These are phyloP conservation scores for Camellia sinensis DNA, from an alignment of 148 eudicot genomes.

Conservation along the genomic window DNA sequence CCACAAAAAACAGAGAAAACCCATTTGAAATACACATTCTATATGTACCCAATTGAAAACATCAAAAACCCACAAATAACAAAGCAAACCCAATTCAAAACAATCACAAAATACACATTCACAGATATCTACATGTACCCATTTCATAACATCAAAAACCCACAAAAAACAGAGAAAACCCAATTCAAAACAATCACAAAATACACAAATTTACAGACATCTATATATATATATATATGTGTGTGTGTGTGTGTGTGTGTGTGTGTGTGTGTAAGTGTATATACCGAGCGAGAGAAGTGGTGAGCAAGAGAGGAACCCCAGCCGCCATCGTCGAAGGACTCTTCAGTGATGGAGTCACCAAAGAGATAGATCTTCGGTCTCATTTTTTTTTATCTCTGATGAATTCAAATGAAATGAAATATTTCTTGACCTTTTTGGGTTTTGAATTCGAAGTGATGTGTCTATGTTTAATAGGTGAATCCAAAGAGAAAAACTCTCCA, in stretches of 20 bases:
- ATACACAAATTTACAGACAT: neutral
- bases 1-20: too few species aligned
- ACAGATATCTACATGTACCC: neutral
- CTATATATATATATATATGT: neutral
- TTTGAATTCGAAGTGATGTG: neutral
- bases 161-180: neutral
- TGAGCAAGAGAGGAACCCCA: conserved; percentile 84
- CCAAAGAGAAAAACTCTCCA: too few species aligned
- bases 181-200: neutral
- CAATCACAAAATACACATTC: neutral
- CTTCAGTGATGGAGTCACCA: conserved; percentile 92
- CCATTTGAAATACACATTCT: too few species aligned
- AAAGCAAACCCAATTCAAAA: neutral
- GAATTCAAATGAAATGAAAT: neutral
- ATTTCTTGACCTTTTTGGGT: neutral
- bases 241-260: neutral
- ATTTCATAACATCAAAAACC: neutral
- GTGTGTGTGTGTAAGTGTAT: neutral
- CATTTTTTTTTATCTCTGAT: conserved; percentile 29
- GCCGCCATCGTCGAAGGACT: conserved; percentile 61
- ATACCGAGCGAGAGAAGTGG: conserved; percentile 77
- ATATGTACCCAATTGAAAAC: too few species aligned
- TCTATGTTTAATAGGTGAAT: neutral
- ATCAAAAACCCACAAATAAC: neutral
- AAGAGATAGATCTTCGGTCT: conserved; percentile 73